These are phyloP conservation scores for Diplodia scrobiculata DNA, from an alignment of 2,329 filamentous ascomycete species.

Conservation along the genomic window DNA sequence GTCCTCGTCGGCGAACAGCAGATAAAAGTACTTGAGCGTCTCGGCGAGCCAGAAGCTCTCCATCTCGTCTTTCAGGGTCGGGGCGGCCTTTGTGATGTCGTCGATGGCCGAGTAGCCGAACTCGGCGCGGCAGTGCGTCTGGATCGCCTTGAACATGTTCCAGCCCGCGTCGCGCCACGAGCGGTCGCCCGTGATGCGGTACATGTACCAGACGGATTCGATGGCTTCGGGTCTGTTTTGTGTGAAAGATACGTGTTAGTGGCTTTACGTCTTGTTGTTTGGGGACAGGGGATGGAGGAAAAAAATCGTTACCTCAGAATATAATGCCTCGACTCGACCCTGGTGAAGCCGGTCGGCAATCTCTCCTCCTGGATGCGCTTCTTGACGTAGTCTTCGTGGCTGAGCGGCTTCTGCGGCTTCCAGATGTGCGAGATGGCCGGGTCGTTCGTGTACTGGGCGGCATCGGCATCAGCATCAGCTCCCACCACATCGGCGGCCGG, in stretches of 20 bases:
- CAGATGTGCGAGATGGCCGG: slow-evolving; percentile 27
- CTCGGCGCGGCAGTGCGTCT: slow-evolving; percentile 61
- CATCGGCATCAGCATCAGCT: background rate
- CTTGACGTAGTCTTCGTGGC: slow-evolving; percentile 43
- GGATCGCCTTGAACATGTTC: slow-evolving; percentile 70
- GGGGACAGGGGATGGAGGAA: background rate
- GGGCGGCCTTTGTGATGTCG: slow-evolving; percentile 61
- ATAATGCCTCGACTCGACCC: slow-evolving; percentile 61
- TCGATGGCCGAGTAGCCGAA: slow-evolving; percentile 66
- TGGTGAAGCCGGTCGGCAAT: slow-evolving; percentile 59
- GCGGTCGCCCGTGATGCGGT: slow-evolving; percentile 68
- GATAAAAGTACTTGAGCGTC: slow-evolving; percentile 68
- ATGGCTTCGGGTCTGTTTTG: slow-evolving; percentile 67
- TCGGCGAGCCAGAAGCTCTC: slow-evolving; percentile 75
- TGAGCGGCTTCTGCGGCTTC: slow-evolving; percentile 34
- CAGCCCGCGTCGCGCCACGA: slow-evolving; percentile 70
- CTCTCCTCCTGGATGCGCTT: slow-evolving; percentile 47
- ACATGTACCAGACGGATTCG: slow-evolving; percentile 78
- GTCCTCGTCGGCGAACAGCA: slow-evolving; percentile 63
- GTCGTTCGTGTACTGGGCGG: slow-evolving; percentile 28
- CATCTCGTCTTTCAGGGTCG: slow-evolving; percentile 61
- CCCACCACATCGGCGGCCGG: background rate
- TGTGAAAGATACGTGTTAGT: background rate
- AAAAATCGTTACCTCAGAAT: slow-evolving; percentile 55
- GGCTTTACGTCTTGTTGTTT: too few relatives aligned